Evolutionary conservation across 106 monocot species (phyloP).

Genomic region (Apostasia shenzhenica): DNA sequence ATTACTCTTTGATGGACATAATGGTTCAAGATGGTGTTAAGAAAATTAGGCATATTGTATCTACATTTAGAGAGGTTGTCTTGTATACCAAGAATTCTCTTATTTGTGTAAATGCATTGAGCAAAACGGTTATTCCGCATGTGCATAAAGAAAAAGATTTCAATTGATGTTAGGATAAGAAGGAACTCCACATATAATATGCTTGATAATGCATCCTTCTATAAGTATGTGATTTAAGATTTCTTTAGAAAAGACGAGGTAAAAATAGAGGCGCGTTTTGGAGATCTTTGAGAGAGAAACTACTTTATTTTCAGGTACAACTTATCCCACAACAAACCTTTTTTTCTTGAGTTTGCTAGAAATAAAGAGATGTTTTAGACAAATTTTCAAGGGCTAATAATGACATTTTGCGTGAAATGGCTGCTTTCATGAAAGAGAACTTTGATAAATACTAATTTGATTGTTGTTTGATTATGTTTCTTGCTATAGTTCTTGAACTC

Average conservation of each 20-base stretch:
- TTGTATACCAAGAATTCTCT: neutral
- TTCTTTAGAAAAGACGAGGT: neutral
- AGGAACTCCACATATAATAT: conserved; percentile 1
- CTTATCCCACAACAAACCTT: neutral
- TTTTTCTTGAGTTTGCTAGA: neutral
- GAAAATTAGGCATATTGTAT: neutral
- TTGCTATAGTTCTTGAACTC: no score
- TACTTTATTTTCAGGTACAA: neutral
- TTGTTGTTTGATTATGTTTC: neutral
- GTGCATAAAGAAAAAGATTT: neutral
- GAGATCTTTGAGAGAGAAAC: neutral
- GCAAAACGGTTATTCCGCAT: neutral
- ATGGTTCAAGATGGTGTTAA: conserved; percentile 19
- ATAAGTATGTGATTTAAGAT: no score
- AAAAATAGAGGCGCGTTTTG: neutral
- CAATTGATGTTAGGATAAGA: neutral
- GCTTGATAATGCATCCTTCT: neutral
- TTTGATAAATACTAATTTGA: neutral
- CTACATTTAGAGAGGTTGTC: neutral
- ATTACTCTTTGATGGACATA: conserved; percentile 7
- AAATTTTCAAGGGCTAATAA: neutral
- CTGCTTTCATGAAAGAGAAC: neutral
- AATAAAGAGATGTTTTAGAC: neutral
- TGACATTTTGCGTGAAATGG: neutral
- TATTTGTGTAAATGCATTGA: neutral